Conservation (phyloP, 192 early-diverging fungal genomes). For the Coemansia sp. region DNA sequence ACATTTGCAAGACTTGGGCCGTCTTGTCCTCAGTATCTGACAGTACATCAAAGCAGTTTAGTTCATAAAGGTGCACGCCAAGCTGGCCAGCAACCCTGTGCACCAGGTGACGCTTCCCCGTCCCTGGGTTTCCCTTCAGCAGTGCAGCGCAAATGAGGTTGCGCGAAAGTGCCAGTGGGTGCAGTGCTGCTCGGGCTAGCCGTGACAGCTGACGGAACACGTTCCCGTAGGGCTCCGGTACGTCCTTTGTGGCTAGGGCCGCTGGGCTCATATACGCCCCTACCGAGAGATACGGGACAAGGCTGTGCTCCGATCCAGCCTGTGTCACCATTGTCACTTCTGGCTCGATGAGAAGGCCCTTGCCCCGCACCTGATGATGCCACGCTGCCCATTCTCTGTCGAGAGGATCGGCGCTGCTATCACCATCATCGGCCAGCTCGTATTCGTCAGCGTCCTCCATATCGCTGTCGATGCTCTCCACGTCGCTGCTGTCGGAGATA, state of each 20-base stretch:
- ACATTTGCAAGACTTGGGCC: constrained; percentile 62
- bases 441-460: not conserved
- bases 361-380: constrained; percentile 19
- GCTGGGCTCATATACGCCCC: not conserved
- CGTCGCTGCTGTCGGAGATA: constrained; percentile 2
- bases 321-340: constrained; percentile 40
- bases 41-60: constrained; percentile 72
- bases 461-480: constrained; percentile 4
- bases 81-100: constrained; percentile 59
- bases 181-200: constrained; percentile 62
- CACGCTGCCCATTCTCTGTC: constrained; percentile 27
- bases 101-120: constrained; percentile 73
- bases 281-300: constrained; percentile 32
- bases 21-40: constrained; percentile 80
- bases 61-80: constrained; percentile 72
- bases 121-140: constrained; percentile 74
- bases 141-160: constrained; percentile 65
- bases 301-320: constrained; percentile 19
- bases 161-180: constrained; percentile 64
- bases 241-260: not conserved
- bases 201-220: constrained; percentile 44
- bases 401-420: not conserved
- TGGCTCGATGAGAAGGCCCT: constrained; percentile 22
- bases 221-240: constrained; percentile 7
- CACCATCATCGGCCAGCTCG: constrained; percentile 2